Conservation (phyloP, 495 filamentous ascomycete genomes). For the Trichoderma reesei region DNA sequence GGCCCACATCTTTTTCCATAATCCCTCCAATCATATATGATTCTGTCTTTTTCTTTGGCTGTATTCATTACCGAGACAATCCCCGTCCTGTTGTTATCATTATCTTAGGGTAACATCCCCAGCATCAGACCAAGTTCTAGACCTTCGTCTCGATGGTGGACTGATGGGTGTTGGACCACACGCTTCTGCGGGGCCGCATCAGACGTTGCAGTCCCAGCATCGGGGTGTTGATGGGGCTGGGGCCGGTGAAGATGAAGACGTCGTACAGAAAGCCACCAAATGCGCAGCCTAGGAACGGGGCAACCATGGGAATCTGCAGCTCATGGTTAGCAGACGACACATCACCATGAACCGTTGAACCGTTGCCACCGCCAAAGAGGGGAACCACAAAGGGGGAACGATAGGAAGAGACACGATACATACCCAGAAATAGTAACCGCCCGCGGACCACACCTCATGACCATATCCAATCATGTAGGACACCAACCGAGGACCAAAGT, state of each 20-base stretch:
- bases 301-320: constrained; percentile 39
- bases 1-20: background rate
- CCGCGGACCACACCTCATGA: constrained; percentile 50
- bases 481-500: constrained; percentile 57
- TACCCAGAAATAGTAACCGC: constrained; percentile 56
- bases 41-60: background rate
- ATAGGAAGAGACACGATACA: background rate
- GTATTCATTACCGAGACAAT: background rate
- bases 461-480: constrained; percentile 56
- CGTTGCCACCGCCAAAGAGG: background rate
- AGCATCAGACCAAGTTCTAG: background rate
- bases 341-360: background rate
- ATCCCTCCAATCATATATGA: too few species aligned
- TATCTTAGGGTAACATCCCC: too few species aligned
- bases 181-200: constrained; percentile 12
- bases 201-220: constrained; percentile 44
- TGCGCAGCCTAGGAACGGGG: constrained; percentile 46
- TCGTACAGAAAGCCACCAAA: constrained; percentile 56
- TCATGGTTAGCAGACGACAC: background rate
- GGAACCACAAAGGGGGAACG: background rate
- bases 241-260: constrained; percentile 49
- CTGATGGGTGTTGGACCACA: constrained; percentile 10
- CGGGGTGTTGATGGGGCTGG: constrained; percentile 49
- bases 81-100: constrained; percentile 1
- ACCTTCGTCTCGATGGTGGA: background rate